Evolutionary conservation across 345 rosid species (phyloP), one percentile per base, ranked within the genome.

Genomic region (Pistacia atlantica): DNA sequence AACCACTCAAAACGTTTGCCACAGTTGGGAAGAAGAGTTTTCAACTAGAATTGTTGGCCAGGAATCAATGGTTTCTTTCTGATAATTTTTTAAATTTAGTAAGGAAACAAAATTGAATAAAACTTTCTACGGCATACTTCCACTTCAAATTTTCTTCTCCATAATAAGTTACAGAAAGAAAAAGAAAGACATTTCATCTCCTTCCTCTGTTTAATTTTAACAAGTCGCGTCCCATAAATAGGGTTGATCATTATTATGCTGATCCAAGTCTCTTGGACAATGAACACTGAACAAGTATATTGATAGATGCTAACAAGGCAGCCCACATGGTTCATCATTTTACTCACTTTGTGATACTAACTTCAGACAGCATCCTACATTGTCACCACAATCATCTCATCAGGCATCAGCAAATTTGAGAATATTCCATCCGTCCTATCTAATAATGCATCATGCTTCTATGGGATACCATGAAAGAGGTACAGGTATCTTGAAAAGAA

Each of bases 401-500:
- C 22, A 25, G 25, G 25, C 25, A 25, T 25, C 25, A 25, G 25
- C 25, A 25, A 25, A 25, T 25, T 25, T 25, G 25, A 25, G 25
- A 25, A 57, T 48, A n/a, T 42, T 57, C 59, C 11, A 4, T 54
- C 28, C 28, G 35, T 54, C 57, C 13, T 52, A 52, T 52, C 28
- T 54, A 13, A 67, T 22, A 46, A 49, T 25, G n/a, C 70, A 49
- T 46, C 31, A n/a, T 42, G 11, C 49, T 25, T 52, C 8, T 25
- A 51, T 16, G 3, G 38, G 20, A 25, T 48, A 25, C 35, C 77
- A 11, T 9, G 18, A 52, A 68, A 58, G 63, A 74, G 38, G 57
- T 42, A 52, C 18, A 20, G 33, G 25, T 46, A 49, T 51, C 59
- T 63, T 52, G 54, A 64, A 65, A 69, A 69, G 48, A 51, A 69